A percentile compares a stretch with the other conserved stretches of the same genome.
phyloP scores from a whole-genome alignment of 352 stramenopile genomes.

The Globisporangium irregulare region DNA sequence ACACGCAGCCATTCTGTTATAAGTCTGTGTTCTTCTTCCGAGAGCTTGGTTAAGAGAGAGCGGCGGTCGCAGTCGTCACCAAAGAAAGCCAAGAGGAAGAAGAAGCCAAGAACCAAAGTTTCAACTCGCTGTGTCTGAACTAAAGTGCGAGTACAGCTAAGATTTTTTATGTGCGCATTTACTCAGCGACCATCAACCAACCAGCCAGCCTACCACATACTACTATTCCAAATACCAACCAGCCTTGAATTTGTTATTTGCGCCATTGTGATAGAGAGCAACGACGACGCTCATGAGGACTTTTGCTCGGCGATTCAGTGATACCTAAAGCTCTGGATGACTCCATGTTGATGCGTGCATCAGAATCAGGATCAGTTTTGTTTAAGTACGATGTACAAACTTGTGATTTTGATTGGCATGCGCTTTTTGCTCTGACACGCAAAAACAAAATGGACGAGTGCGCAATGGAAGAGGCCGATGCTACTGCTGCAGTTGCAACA shows the following conservation, averaged over 20 bases:
- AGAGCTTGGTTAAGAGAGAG: neutral
- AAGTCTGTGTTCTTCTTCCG: neutral
- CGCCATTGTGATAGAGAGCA: neutral
- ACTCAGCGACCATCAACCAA: neutral
- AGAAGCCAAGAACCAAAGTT: neutral
- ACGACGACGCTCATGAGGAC: neutral
- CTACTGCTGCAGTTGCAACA: neutral
- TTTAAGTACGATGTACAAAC: neutral
- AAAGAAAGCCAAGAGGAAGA: neutral
- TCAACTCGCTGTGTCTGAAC: neutral
- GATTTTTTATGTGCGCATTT: neutral
- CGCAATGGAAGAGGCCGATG: neutral
- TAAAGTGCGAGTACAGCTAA: constrained; percentile 4
- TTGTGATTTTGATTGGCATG: constrained; percentile 5
- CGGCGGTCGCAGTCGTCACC: neutral
- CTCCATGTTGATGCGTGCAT: neutral
- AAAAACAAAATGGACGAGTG: neutral
- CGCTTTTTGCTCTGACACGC: neutral
- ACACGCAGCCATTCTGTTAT: neutral
- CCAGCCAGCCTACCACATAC: neutral
- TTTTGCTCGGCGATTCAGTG: no score
- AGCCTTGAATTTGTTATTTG: constrained; percentile 1
- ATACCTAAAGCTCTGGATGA: neutral
- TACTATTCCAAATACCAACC: neutral
- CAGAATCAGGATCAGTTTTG: neutral